These are phyloP conservation scores for Solioccasus polychromus DNA, from an alignment of 768 basidiomycete species.

Conservation along the genomic window DNA sequence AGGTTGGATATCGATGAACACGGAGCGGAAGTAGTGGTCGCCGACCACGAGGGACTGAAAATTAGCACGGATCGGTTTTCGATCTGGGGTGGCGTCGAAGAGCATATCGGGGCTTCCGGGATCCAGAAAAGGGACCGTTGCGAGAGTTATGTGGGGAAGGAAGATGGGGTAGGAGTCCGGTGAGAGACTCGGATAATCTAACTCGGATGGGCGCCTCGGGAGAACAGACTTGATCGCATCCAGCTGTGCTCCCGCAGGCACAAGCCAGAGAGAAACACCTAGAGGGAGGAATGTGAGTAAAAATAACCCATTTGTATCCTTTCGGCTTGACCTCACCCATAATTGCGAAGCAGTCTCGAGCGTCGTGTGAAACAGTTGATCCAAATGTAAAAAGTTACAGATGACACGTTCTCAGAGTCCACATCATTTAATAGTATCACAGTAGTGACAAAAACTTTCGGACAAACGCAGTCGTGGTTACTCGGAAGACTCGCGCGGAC, in stretches of 20 bases:
- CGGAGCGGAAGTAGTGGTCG: conserved; percentile 67
- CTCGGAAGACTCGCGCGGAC: conserved; percentile 19
- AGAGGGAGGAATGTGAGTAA: background rate
- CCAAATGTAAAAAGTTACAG: conserved; percentile 7
- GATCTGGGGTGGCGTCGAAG: conserved; percentile 38
- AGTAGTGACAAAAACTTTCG: background rate
- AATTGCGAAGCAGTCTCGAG: no score
- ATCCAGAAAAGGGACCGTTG: conserved; percentile 35
- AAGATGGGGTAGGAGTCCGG: conserved; percentile 56
- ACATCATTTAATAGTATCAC: background rate
- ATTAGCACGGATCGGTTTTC: conserved; percentile 36
- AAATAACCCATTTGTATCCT: background rate
- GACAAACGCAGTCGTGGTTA: conserved; percentile 5
- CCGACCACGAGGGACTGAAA: conserved; percentile 59
- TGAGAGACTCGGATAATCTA: conserved; percentile 11
- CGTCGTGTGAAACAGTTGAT: background rate
- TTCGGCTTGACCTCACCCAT: conserved; percentile 22
- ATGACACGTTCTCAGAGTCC: background rate
- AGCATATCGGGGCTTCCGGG: conserved; percentile 22
- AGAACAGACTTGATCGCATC: conserved; percentile 47
- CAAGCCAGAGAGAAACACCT: conserved; percentile 72
- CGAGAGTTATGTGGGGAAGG: conserved; percentile 70
- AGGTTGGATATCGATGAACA: conserved; percentile 52
- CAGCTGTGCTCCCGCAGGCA: conserved; percentile 49
- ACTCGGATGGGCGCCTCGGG: conserved; percentile 31